These are phyloP conservation scores for Emergomyces orientalis DNA, from an alignment of 2,329 filamentous ascomycete genomes.

Conservation along the genomic window DNA sequence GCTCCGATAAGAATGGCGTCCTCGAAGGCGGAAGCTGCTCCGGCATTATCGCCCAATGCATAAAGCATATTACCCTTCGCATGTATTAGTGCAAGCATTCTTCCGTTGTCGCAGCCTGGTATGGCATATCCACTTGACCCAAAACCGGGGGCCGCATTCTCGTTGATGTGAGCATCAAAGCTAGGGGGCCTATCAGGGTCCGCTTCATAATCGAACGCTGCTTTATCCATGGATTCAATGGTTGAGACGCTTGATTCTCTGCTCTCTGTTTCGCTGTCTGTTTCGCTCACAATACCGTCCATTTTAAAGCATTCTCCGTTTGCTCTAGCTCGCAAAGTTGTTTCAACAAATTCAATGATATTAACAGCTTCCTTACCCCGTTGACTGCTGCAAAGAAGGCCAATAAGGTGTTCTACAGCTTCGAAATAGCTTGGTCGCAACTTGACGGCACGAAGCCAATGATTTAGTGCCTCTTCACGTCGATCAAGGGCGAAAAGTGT, in stretches of 20 bases:
- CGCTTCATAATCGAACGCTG: constrained; percentile 49
- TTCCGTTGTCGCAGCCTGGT: constrained; percentile 76
- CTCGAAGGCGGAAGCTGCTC: constrained; percentile 82
- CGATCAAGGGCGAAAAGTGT: constrained; percentile 76
- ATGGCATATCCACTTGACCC: constrained; percentile 78
- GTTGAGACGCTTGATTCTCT: constrained; percentile 45
- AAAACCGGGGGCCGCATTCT: constrained; percentile 44
- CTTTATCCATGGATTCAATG: constrained; percentile 46
- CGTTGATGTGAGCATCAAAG: constrained; percentile 21
- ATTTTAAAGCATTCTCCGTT: constrained; percentile 40
- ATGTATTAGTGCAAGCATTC: constrained; percentile 87
- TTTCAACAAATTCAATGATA: constrained; percentile 78
- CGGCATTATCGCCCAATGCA: constrained; percentile 68
- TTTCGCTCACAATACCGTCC: constrained; percentile 50
- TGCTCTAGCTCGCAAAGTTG: constrained; percentile 50
- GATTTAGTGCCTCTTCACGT: constrained; percentile 70
- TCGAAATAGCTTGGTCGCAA: constrained; percentile 83
- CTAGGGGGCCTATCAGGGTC: constrained; percentile 26
- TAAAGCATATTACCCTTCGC: constrained; percentile 99
- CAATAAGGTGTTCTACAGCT: constrained; percentile 87
- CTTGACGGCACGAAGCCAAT: constrained; percentile 79
- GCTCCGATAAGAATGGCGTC: constrained; percentile 85
- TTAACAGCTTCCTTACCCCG: constrained; percentile 75
- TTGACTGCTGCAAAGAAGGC: constrained; percentile 71
- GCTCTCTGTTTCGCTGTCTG: constrained; percentile 48